phyloP scores from a whole-genome alignment of 2,329 filamentous ascomycete genomes.

The Aspergillus proliferans region DNA sequence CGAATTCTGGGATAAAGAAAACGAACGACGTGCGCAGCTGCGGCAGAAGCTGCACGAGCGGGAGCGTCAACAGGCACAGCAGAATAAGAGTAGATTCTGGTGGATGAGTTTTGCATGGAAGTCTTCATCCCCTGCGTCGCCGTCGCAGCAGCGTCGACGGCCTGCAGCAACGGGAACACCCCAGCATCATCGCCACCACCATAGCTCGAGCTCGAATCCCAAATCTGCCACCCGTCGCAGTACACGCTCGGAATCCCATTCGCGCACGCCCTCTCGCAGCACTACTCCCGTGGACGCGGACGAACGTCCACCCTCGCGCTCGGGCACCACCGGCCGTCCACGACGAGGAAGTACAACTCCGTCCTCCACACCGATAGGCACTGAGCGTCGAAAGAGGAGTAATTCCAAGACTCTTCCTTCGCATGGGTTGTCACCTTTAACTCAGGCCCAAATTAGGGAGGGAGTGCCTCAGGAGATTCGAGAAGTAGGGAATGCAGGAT shows the following conservation, averaged over 20 bases:
- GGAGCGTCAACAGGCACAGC: slow-evolving; percentile 61
- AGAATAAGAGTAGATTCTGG: slow-evolving; percentile 72
- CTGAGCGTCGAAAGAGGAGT: slow-evolving; percentile 27
- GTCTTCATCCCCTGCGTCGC: slow-evolving; percentile 26
- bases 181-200: slow-evolving; percentile 21
- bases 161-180: slow-evolving; percentile 8
- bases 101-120: slow-evolving; percentile 61
- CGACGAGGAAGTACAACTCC: slow-evolving; percentile 31
- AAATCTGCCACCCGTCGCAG: slow-evolving; percentile 24
- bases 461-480: slow-evolving; percentile 22
- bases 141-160: slow-evolving; percentile 9
- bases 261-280: slow-evolving; percentile 38
- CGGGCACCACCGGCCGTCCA: slow-evolving; percentile 24
- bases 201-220: slow-evolving; percentile 21
- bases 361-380: slow-evolving; percentile 16
- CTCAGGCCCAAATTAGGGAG: slow-evolving; percentile 33
- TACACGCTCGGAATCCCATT: slow-evolving; percentile 36
- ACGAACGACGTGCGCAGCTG: slow-evolving; percentile 73
- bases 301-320: slow-evolving; percentile 31
- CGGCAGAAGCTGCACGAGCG: slow-evolving; percentile 63
- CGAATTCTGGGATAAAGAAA: slow-evolving; percentile 96
- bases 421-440: slow-evolving; percentile 29
- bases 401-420: slow-evolving; percentile 20
- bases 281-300: slow-evolving; percentile 33
- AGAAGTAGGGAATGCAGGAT: too few species aligned